A percentile compares a stretch with the other conserved stretches of the same genome.
Evolutionary conservation across 208 protist genomes (phyloP).

Genomic region (Acanthamoeba sp.): DNA sequence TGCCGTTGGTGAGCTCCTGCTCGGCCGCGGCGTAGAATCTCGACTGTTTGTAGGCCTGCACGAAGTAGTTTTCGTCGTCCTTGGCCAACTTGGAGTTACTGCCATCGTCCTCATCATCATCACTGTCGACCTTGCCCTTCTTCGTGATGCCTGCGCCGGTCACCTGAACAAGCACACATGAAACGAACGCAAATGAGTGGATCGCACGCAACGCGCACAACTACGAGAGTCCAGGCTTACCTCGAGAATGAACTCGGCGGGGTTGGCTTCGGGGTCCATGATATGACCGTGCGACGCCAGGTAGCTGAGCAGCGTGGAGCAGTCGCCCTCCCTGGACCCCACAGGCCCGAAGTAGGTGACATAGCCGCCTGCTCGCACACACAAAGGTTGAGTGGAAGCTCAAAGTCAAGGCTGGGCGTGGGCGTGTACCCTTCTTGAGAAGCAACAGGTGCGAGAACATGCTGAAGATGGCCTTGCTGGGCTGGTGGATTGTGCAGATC

Average conservation of each 20-base stretch:
- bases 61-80: not conserved
- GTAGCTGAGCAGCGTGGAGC: constrained; percentile 21
- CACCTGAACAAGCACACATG: too few relatives aligned
- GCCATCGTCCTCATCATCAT: not conserved
- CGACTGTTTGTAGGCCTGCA: constrained; percentile 49
- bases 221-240: too few relatives aligned
- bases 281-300: not conserved
- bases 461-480: constrained; percentile 23
- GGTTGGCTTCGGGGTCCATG: constrained; percentile 25
- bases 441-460: constrained; percentile 75
- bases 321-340: not conserved
- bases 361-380: not conserved
- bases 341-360: constrained; percentile 41
- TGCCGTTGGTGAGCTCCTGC: not conserved
- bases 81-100: not conserved
- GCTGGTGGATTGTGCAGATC: constrained; percentile 75
- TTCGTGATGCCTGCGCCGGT: not conserved
- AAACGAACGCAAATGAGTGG: too few relatives aligned
- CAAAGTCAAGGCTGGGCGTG: too few relatives aligned
- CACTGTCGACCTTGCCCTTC: not conserved
- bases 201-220: too few relatives aligned
- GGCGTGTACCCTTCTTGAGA: constrained; percentile 41
- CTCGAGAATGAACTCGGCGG: constrained; percentile 71
- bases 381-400: too few relatives aligned
- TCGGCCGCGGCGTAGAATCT: not conserved